Base-by-base conservation (phyloP, 495 filamentous ascomycete genomes). In the Tuber borchii region DNA sequence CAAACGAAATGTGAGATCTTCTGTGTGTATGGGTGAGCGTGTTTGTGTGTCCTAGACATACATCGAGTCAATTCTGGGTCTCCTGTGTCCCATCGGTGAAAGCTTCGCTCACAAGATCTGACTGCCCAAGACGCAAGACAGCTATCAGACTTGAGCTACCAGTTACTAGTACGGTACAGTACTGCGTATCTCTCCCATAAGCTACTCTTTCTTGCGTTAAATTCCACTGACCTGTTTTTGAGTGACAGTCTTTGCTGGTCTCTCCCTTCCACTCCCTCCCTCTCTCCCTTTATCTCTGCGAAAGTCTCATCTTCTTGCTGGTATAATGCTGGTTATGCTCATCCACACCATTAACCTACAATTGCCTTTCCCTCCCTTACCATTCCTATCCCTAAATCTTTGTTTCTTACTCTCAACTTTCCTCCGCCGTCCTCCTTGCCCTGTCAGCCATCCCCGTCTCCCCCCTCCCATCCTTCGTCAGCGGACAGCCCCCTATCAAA, bases 351-450 rank as follows among this genome's bases (percentile, higher is more conserved):
- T 17, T 46, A 46, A 19, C 45, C 45, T 12, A 65, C 56, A 65
- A 31, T 16, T 65, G 56, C 69, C 72, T 61, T 72, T 75, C 76
- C 69, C 75, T 79, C 78, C 76, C 73, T 79, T 65, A 73, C 78
- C 72, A 73, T 75, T 48, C 76, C 70, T 76, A 40, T 75, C 65
- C 76, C 70, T 76, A 40, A n/a, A 10, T n/a, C 7, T 56, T 78
- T 45, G 76, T 78, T 51, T 79, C 77, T 72, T 77, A 72, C 69
- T 48, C 73, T 76, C 43, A 31, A 22, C 40, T 40, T n/a, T 56
- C 46, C 75, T 69, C 73, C 45, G n/a, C 61, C 71, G 19, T 70
- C 44, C 68, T 72, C 72, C 10, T 65, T 65, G 70, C 42, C 46
- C 51, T 74, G 4, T 31, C 43, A 44, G 4, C 19, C 43, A 44